Conservation (phyloP, 441 rosid genomes). For the Adansonia madagascariensis region DNA sequence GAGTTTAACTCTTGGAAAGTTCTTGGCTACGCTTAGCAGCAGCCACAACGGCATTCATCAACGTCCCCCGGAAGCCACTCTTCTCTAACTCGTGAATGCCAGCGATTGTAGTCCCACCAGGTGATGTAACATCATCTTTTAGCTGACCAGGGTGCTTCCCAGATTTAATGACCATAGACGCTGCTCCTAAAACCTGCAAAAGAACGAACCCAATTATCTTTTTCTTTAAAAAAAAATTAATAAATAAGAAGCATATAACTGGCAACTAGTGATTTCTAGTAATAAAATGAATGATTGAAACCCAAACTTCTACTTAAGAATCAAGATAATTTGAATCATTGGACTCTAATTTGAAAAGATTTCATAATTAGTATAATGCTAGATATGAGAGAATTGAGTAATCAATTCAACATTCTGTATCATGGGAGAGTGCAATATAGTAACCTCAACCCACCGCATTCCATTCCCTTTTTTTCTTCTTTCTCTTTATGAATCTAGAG, state of each 20-base stretch:
- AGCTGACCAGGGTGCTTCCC: slow-evolving; percentile 92
- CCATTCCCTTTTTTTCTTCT: neutral
- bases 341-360: neutral
- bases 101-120: slow-evolving; percentile 91
- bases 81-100: slow-evolving; percentile 90
- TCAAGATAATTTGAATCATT: neutral
- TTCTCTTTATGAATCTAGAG: neutral
- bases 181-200: slow-evolving; percentile 88
- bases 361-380: neutral
- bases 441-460: neutral
- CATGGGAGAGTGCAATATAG: neutral
- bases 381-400: neutral
- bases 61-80: slow-evolving; percentile 72
- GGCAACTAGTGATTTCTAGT: neutral
- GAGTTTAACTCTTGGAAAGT: slow-evolving; percentile 56
- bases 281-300: neutral
- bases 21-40: slow-evolving; percentile 80
- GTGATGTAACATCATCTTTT: slow-evolving; percentile 88
- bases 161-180: slow-evolving; percentile 72
- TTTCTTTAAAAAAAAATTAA: neutral
- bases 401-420: no score
- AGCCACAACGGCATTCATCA: slow-evolving; percentile 94
- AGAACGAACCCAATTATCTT: neutral
- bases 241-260: neutral
- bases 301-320: neutral